Evolutionary conservation across 139 green algal genomes (phyloP), one percentile per base, ranked within the genome.

Genomic region (Pleodorina starrii): DNA sequence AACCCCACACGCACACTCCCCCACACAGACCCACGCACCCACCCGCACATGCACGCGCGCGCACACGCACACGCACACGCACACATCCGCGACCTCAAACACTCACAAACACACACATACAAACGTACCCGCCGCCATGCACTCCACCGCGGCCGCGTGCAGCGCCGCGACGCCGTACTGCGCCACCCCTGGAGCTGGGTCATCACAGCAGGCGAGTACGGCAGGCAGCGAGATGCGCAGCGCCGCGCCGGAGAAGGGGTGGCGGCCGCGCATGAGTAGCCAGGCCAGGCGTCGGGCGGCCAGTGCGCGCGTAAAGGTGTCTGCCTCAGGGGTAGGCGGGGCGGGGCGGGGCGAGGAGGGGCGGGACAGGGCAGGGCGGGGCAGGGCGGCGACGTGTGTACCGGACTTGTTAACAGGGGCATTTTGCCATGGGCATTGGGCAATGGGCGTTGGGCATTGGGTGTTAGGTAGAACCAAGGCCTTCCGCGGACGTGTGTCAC

Each of bases 231-330:
- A 40, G 9, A 35, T 27, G 1, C 40, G 51, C 23, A 93, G 35
- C 17, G 82, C 54, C 27, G 1, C 35, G 25, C 42, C 44, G 0
- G 90, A 40, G 1, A 71, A 83, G 46, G 88, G 54, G 27, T 89
- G 50, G 27, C 75, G 46, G 12, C 91, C 46, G 27, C 78, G 77
- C 76, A 90, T 74, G 0, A 93, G 50, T 29, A 93, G 60, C 84
- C 78, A 93, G 35, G 93, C 91, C 27, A 94, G 85, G 77, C 92
- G 88, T 5, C 90, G 92, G 4, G 84, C 89, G 21, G 93, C 91
- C 14, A 94, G 25, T 40, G 84, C 86, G 38, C 93, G 92, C n/a
- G 91, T 35, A 40, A 93, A 96, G 9, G 84, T 77, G 42, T 82
- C 84, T 89, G 84, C 35, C 19, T 42, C n/a, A 40, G 16, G 46